Evolutionary conservation across 1,284 basidiomycete species (phyloP), one percentile per base, ranked within the genome.

Genomic region (Boletus nobilissimus): DNA sequence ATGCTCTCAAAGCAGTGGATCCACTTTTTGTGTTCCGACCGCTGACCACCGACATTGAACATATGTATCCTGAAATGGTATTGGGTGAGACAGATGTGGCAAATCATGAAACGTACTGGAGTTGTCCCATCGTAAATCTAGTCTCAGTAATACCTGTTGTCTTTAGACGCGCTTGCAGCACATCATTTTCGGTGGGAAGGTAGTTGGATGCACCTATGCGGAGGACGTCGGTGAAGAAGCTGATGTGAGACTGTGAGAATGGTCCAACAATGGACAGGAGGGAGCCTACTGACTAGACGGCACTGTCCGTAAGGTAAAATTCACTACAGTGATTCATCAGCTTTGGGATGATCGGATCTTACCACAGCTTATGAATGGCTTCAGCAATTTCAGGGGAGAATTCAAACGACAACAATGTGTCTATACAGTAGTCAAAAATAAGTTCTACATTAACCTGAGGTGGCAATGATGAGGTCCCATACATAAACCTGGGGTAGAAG

Each of bases 241-340:
- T 97, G 77, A 16, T 72, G 70, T 39, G 24, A 51, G 13, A 5
- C 16, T 3, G 22, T 82, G 43, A 75, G 70, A 48, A 72, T 16
- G 29, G 18, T 14, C n/a, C 16, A 64, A 70, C 63, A 0, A 76
- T 63, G 66, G 51, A 39, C 19, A 40, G 26, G 38, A 64, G 64
- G 34, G 40, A 34, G 1, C 4, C 14, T 38, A 92, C 95, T 84
- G 82, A 97, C 95, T 99, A 99, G 65, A 91, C 90, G 0, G 97
- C 97, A 70, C 94, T 97, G 86, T 99, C 98, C 97, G 99, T 99
- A 32, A 99, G 88, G 85, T 99, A 99, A 84, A n/a, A n/a, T n/a
- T n/a, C n/a, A n/a, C n/a, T n/a, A n/a, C n/a, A n/a, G n/a, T n/a
- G n/a, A n/a, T 98, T 96, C 91, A 99, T 94, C 40, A 99, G 90